phyloP scores from a whole-genome alignment of 768 basidiomycete genomes.

The Lentinula sp. region DNA sequence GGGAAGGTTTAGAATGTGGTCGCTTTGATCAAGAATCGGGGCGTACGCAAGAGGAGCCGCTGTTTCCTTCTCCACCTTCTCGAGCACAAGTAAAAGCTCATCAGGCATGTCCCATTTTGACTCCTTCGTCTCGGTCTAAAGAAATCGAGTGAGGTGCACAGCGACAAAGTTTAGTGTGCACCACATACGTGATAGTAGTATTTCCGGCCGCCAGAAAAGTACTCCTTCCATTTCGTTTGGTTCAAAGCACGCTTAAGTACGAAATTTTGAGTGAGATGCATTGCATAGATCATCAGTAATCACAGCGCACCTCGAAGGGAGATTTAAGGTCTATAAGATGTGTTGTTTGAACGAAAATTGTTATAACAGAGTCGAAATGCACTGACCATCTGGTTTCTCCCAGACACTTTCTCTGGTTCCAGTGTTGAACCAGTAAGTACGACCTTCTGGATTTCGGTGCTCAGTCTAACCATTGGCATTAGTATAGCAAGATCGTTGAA shows the following conservation, averaged over 20 bases:
- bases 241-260: slow-evolving; percentile 68
- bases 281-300: background rate
- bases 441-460: slow-evolving; percentile 91
- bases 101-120: slow-evolving; percentile 99
- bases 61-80: slow-evolving; percentile 78
- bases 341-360: slow-evolving; percentile 6
- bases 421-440: slow-evolving; percentile 97
- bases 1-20: background rate
- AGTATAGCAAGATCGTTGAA: background rate
- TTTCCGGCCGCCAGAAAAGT: slow-evolving; percentile 85
- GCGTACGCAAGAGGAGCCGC: slow-evolving; percentile 22
- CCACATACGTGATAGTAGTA: slow-evolving; percentile 79
- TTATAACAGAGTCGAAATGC: background rate
- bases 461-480: slow-evolving; percentile 55
- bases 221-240: slow-evolving; percentile 94
- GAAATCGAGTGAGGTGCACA: slow-evolving; percentile 2
- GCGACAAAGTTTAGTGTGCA: background rate
- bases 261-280: background rate
- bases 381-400: slow-evolving; percentile 93
- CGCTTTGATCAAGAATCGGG: background rate
- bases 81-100: slow-evolving; percentile 78
- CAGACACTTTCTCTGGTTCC: slow-evolving; percentile 87
- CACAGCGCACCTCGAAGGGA: slow-evolving; percentile 71
- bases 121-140: slow-evolving; percentile 78
- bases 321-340: slow-evolving; percentile 68